Evolutionary conservation across 768 basidiomycete genomes (phyloP), one percentile per base, ranked within the genome.

Genomic region (Podaxis sp.): DNA sequence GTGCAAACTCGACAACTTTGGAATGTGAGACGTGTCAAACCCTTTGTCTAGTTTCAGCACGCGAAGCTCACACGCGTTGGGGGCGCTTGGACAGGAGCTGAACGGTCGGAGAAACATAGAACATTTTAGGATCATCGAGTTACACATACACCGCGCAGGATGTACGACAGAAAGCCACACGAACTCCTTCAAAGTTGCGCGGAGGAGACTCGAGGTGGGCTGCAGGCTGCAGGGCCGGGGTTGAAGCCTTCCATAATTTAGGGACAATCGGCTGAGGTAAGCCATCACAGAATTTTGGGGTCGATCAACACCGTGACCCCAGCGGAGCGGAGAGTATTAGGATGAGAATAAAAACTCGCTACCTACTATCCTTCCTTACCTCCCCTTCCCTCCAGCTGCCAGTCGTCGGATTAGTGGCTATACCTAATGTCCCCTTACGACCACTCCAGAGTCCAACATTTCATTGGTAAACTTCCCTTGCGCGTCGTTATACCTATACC

Each of bases 391-490:
- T 64, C 66, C 62, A 61, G 63, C 66, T 66, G 64, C 65, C 63
- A 44, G 33, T 58, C 58, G 49, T 20, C 48, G 53, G 54, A 60
- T 52, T 56, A 51, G 50, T 64, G 62, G 64, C 66, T 67, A 58
- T 57, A 62, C 60, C 70, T 66, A 84, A 33, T 84, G 82, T 79
- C 82, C 71, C 72, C 71, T 58, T 82, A 81, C 69, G 83, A 84
- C 74, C 84, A 84, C 70, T 80, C 82, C 51, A 79, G 77, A 74
- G 82, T 84, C 57, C 78, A 82, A 67, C 79, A 84, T 55, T 85
- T 78, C 69, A 82, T 85, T 63, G 84, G 84, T 79, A 63, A 67
- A 73, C 60, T 44, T 48, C 8, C 33, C 15, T 17, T 24, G 20
- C 46, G 20, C 46, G 44, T 51, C 48, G 60, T 56, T 56, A 58